phyloP scores from a whole-genome alignment of 164 flowering plant species.

The Aristolochia californica region DNA sequence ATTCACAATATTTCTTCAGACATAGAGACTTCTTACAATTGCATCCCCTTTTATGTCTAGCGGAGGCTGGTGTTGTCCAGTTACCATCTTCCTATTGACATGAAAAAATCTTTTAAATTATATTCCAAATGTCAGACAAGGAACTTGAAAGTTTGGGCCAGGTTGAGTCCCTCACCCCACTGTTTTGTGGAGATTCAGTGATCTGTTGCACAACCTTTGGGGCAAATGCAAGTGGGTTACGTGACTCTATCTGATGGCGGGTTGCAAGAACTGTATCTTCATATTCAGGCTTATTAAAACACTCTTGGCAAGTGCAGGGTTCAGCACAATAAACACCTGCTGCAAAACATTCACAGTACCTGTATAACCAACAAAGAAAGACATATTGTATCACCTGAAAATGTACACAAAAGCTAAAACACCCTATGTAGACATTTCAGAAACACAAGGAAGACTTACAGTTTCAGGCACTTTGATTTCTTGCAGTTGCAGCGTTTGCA shows the following conservation, averaged over 20 bases:
- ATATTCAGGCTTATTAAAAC: constrained; percentile 59
- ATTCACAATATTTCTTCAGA: constrained; percentile 76
- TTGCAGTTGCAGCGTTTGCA: constrained; percentile 72
- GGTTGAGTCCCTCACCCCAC: constrained; percentile 20
- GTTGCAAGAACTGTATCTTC: constrained; percentile 54
- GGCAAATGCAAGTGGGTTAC: constrained; percentile 80
- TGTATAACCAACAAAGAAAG: constrained; percentile 15
- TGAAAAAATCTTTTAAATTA: not conserved
- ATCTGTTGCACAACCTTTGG: constrained; percentile 45
- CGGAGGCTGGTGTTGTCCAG: constrained; percentile 44
- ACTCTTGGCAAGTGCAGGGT: constrained; percentile 65
- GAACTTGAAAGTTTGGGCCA: too few species aligned
- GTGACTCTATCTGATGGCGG: constrained; percentile 57
- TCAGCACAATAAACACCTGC: constrained; percentile 69
- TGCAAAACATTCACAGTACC: constrained; percentile 90
- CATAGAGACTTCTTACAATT: constrained; percentile 88
- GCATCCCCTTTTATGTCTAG: constrained; percentile 79
- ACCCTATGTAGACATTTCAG: not conserved
- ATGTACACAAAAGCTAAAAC: not conserved
- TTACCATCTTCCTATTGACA: constrained; percentile 36
- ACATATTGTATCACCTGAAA: not conserved
- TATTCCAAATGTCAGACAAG: not conserved
- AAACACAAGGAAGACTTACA: constrained; percentile 33
- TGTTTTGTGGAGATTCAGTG: constrained; percentile 20
- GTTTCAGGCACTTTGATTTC: constrained; percentile 63